A percentile compares a stretch with the other conserved stretches of the same genome.
phyloP scores from a whole-genome alignment of 2,329 filamentous ascomycete species.

The Beauveria scarabaeidicola region DNA sequence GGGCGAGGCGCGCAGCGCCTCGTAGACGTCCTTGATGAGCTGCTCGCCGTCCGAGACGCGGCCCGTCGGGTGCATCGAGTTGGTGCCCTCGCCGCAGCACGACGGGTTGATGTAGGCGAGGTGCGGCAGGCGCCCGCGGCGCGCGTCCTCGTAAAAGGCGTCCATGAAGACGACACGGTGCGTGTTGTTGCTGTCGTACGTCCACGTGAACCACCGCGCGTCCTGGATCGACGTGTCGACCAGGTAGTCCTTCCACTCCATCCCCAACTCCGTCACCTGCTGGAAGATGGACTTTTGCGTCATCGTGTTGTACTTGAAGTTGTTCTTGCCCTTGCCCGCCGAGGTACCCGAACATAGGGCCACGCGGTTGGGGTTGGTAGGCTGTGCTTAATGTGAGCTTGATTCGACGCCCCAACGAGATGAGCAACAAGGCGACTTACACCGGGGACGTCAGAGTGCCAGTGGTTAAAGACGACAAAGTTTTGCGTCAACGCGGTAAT shows the following conservation, averaged over 20 bases:
- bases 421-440: slow-evolving; percentile 17
- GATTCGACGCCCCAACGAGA: neutral
- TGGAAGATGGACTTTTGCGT: slow-evolving; percentile 31
- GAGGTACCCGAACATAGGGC: slow-evolving; percentile 23
- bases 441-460: slow-evolving; percentile 33
- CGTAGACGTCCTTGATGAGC: slow-evolving; percentile 28
- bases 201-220: slow-evolving; percentile 35
- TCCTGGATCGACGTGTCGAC: slow-evolving; percentile 36
- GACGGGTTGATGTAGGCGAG: slow-evolving; percentile 40
- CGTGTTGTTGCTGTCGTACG: slow-evolving; percentile 23
- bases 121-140: slow-evolving; percentile 32
- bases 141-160: slow-evolving; percentile 34
- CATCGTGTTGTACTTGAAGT: slow-evolving; percentile 21
- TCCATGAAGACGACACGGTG: slow-evolving; percentile 23
- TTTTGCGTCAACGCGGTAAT: slow-evolving; percentile 31
- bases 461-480: slow-evolving; percentile 35
- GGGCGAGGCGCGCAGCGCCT: slow-evolving; percentile 24
- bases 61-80: slow-evolving; percentile 26
- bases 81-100: slow-evolving; percentile 29
- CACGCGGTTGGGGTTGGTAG: slow-evolving; percentile 34
- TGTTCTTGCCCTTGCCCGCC: slow-evolving; percentile 23
- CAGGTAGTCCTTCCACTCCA: slow-evolving; percentile 39
- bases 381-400: slow-evolving; percentile 18
- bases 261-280: slow-evolving; percentile 29
- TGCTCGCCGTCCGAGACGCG: slow-evolving; percentile 27